These are phyloP conservation scores for Pouteria glomerata DNA, from an alignment of 148 eudicot genomes.

Conservation along the genomic window DNA sequence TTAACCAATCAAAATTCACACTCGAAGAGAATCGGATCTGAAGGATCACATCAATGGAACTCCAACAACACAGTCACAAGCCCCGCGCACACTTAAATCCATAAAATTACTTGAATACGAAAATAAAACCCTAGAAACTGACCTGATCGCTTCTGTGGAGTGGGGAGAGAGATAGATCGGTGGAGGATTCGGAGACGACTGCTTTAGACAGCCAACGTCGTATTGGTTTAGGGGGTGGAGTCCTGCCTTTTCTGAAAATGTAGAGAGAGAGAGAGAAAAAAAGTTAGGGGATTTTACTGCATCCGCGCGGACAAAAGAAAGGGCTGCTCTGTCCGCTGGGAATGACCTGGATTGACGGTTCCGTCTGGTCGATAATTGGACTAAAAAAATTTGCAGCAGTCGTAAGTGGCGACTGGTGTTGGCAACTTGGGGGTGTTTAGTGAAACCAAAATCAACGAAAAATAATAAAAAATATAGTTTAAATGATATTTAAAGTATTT, in stretches of 20 bases:
- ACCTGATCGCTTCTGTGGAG: conserved; percentile 10
- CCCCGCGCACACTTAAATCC: neutral
- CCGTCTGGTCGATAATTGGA: neutral
- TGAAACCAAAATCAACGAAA: too few relatives aligned
- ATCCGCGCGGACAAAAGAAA: neutral
- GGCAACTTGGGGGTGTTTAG: neutral
- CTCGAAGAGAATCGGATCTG: conserved; percentile 7
- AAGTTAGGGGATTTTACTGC: neutral
- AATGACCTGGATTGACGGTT: neutral
- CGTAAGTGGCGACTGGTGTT: neutral
- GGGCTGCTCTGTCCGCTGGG: neutral
- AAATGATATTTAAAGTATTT: too few relatives aligned
- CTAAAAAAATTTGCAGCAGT: neutral
- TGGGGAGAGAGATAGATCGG: neutral
- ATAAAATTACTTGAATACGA: neutral
- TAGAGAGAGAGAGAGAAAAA: conserved; percentile 12
- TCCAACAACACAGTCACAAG: neutral
- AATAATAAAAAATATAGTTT: too few relatives aligned
- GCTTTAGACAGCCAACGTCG: conserved; percentile 24
- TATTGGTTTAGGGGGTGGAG: neutral
- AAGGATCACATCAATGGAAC: neutral
- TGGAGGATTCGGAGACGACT: conserved; percentile 12
- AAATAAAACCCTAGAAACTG: neutral
- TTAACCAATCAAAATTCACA: conserved; percentile 1
- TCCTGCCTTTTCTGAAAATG: conserved; percentile 6